Evolutionary conservation across 768 basidiomycete genomes (phyloP).

Genomic region (Suillus subluteus): DNA sequence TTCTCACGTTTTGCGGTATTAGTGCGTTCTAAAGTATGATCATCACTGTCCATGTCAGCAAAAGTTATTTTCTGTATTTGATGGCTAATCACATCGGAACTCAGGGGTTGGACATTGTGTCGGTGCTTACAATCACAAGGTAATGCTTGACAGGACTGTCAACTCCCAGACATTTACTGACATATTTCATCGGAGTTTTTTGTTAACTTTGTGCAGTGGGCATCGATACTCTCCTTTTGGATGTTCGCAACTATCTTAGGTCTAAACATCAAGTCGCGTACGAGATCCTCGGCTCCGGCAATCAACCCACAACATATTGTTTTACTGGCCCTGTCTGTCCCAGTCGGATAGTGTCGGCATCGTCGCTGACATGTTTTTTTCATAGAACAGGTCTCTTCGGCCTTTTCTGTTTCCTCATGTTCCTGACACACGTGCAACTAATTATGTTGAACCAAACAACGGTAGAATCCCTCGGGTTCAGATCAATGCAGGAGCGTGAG

Average conservation of each 20-base stretch:
- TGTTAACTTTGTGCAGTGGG: slow-evolving; percentile 76
- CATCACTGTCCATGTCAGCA: slow-evolving; percentile 88
- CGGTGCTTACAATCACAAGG: slow-evolving; percentile 90
- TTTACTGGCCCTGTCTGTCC: slow-evolving; percentile 71
- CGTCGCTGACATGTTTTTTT: slow-evolving; percentile 13
- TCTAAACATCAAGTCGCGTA: slow-evolving; percentile 43
- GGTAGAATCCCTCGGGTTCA: slow-evolving; percentile 71
- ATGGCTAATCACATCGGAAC: slow-evolving; percentile 4
- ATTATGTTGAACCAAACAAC: slow-evolving; percentile 73
- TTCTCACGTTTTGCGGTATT: slow-evolving; percentile 12
- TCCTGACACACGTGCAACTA: slow-evolving; percentile 60
- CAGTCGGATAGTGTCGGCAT: not conserved
- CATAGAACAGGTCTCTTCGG: slow-evolving; percentile 69
- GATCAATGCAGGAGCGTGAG: slow-evolving; percentile 69
- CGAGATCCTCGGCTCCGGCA: slow-evolving; percentile 24
- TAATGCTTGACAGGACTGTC: slow-evolving; percentile 29
- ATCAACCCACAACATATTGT: slow-evolving; percentile 74
- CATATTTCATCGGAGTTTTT: slow-evolving; percentile 62
- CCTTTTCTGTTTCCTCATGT: slow-evolving; percentile 66
- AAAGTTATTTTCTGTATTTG: slow-evolving; percentile 1
- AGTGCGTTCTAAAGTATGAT: slow-evolving; percentile 86
- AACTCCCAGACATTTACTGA: not conserved
- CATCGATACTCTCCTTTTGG: slow-evolving; percentile 61
- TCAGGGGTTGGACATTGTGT: slow-evolving; percentile 94
- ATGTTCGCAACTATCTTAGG: slow-evolving; percentile 62